Percentiles rank a stretch among this genome's conserved stretches.
These are phyloP conservation scores for Pseudisothecium myosuroides DNA, from an alignment of 225 moss, liverwort and hornwort genomes.

Conservation along the genomic window DNA sequence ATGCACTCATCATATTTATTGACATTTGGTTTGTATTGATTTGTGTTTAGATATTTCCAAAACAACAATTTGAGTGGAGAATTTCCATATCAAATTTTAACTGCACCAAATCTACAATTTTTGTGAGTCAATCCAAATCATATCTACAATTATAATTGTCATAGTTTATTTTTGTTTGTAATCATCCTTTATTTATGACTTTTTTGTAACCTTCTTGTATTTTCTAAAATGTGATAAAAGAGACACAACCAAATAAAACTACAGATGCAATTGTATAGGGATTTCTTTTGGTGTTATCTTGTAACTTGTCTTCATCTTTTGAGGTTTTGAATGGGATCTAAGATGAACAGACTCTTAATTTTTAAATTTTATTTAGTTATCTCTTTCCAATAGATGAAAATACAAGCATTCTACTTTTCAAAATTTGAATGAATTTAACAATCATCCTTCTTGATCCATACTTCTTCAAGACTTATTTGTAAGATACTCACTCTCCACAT, in stretches of 20 bases:
- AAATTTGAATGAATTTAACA: neutral
- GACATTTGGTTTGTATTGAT: too few species aligned
- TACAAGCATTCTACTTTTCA: neutral
- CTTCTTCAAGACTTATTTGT: fast-evolving
- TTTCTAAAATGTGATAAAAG: neutral
- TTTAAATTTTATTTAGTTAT: neutral
- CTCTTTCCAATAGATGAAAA: neutral
- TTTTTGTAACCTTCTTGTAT: too few species aligned
- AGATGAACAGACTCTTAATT: neutral
- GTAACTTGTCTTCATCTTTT: neutral
- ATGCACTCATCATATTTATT: neutral
- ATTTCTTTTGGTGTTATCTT: neutral
- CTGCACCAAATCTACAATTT: neutral
- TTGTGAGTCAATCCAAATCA: neutral
- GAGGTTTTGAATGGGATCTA: neutral
- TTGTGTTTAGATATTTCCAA: too few species aligned
- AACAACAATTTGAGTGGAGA: neutral
- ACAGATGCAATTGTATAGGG: neutral
- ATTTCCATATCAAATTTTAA: neutral
- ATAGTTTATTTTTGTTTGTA: neutral
- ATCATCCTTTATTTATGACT: neutral
- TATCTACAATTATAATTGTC: neutral
- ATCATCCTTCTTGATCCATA: neutral
- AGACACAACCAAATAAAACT: neutral
- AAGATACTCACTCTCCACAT: neutral